Evolutionary conservation across 2,329 filamentous ascomycete genomes (phyloP), one percentile per base, ranked within the genome.

Genomic region (Herpotrichia juniperi): DNA sequence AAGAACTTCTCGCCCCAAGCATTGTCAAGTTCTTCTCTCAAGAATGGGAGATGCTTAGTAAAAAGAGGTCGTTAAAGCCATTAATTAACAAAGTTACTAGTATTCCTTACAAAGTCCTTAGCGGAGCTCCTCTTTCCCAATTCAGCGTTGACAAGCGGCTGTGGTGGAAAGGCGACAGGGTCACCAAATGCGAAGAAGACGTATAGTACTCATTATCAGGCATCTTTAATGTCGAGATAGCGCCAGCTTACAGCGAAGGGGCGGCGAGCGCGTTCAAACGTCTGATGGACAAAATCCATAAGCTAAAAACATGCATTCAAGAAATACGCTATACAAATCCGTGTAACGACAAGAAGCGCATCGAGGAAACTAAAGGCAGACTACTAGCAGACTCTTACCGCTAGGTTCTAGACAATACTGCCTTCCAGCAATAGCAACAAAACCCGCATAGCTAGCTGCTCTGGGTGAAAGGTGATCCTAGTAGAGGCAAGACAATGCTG

Each of bases 401-500:
- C 32, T 57, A 46, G 64, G 57, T 66, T 19, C 48, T 66, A n/a
- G 30, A 62, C 24, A 53, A 66, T 42, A 24, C 28, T 5, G 39
- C 56, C 50, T 68, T 63, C 45, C 40, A 48, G 40, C 48, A 46
- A 34, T 68, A 62, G 66, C 49, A 48, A 16, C 43, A 66, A 53
- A 51, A 47, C 17, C 48, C 65, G 11, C 49, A 67, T 11, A 51
- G 47, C n/a, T 55, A 54, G 22, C 34, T 72, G 8, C 64, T n/a
- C n/a, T n/a, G n/a, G n/a, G n/a, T n/a, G n/a, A n/a, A n/a, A n/a
- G n/a, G n/a, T n/a, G n/a, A n/a, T 76, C 34, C 34, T 17, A 16
- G 34, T 16, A 39, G 17, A 16, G 34, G 34, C 34, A 76, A 75
- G 55, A 75, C 71, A 4, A 75, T 76, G 72, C 53, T 73, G n/a